Percentiles rank a stretch among this genome's conserved stretches.
Conservation (phyloP, 2,329 filamentous ascomycete species). For the Esteya vermicola region DNA sequence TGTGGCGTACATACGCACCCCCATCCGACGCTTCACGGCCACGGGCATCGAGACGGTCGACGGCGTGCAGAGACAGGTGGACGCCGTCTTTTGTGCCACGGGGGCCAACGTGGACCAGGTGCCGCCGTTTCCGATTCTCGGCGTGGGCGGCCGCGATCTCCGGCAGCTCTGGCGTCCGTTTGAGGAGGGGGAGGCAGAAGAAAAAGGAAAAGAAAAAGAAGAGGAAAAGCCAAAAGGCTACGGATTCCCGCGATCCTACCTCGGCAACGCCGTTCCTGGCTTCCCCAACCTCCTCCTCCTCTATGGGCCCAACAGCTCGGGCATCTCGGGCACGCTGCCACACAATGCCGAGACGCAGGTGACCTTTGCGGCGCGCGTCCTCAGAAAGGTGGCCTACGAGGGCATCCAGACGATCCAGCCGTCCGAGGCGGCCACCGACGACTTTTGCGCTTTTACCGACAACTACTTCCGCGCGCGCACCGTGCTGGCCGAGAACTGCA, state of each 20-base stretch:
- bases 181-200: no score
- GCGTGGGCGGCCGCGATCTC: no score
- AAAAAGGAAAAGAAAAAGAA: no score
- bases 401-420: conserved; percentile 8
- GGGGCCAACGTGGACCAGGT: conserved; percentile 13
- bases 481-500: conserved; percentile 7
- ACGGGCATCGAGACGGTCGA: conserved; percentile 15
- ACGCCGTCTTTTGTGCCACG: conserved; percentile 18
- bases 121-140: no score
- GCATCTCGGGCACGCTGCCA: conserved; percentile 8
- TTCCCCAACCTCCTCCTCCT: conserved; percentile 17
- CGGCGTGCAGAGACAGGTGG: conserved; percentile 15
- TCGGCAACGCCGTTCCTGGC: conserved; percentile 14
- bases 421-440: conserved; percentile 6
- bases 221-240: no score
- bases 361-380: conserved; percentile 9
- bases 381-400: conserved; percentile 10
- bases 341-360: conserved; percentile 8
- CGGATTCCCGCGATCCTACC: conserved; percentile 11
- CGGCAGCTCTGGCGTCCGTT: no score
- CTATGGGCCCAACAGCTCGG: conserved; percentile 7
- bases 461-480: conserved; percentile 7
- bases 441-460: conserved; percentile 9
- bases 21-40: conserved; percentile 16
- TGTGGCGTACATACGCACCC: conserved; percentile 17